These are phyloP conservation scores for Cucumis melo DNA, from an alignment of 306 rosid species.

Conservation along the genomic window DNA sequence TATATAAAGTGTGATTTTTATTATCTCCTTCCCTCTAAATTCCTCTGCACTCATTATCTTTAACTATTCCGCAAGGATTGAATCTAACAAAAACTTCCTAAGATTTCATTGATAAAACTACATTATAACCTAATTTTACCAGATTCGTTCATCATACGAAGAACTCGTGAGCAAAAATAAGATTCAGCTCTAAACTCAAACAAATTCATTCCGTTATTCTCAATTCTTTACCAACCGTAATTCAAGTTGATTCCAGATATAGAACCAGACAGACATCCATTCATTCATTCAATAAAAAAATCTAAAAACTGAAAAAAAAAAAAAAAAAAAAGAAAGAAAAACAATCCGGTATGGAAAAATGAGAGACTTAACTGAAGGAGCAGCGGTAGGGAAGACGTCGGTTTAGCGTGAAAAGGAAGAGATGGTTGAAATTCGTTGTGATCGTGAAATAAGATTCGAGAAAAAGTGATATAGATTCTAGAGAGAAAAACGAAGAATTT, in stretches of 20 bases:
- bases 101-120: neutral
- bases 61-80: neutral
- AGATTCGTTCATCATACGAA: neutral
- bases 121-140: neutral
- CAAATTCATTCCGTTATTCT: neutral
- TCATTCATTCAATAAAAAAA: no score
- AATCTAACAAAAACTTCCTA: neutral
- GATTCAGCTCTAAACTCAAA: neutral
- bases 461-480: neutral
- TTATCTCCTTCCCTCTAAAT: neutral
- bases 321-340: no score
- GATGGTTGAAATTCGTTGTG: neutral
- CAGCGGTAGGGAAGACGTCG: neutral
- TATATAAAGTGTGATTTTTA: slow-evolving; percentile 6
- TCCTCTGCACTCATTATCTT: neutral
- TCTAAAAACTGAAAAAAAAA: no score
- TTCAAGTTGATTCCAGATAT: neutral
- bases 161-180: neutral
- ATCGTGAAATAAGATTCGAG: neutral
- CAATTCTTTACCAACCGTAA: no score
- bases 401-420: neutral
- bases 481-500: neutral
- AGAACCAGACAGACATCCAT: neutral
- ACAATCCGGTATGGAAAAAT: neutral
- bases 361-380: neutral